Evolutionary conservation across 768 basidiomycete genomes (phyloP).

Genomic region (Mycena vulgaris): DNA sequence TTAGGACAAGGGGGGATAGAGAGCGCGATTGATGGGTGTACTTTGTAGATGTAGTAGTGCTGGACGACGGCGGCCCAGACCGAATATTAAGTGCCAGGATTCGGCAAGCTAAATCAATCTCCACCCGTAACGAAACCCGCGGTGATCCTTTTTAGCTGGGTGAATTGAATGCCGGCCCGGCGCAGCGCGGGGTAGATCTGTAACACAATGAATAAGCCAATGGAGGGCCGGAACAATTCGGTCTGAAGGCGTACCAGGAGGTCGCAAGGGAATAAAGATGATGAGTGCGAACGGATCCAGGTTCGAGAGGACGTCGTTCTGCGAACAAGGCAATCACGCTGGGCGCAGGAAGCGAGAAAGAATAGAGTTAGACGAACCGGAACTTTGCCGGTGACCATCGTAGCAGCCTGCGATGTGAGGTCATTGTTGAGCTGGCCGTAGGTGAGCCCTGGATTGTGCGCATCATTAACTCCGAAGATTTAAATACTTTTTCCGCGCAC

Average conservation of each 20-base stretch:
- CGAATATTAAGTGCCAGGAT: too few species aligned
- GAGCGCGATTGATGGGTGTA: too few species aligned
- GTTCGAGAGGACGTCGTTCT: constrained; percentile 83
- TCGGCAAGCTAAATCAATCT: too few species aligned
- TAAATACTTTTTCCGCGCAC: constrained; percentile 51
- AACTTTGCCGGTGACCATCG: constrained; percentile 59
- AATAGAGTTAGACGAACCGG: too few species aligned
- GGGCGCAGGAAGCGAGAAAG: too few species aligned
- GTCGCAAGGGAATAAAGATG: constrained; percentile 72
- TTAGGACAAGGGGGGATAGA: too few species aligned
- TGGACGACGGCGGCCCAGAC: too few species aligned
- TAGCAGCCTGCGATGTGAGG: constrained; percentile 83
- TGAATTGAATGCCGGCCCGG: constrained; percentile 57
- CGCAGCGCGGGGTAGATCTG: constrained; percentile 66
- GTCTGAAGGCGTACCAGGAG: constrained; percentile 57
- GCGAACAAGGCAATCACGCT: too few species aligned
- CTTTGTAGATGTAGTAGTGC: too few species aligned
- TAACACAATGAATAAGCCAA: too few species aligned
- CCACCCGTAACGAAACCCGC: constrained; percentile 41
- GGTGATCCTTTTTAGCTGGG: constrained; percentile 55
- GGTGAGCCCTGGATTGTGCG: constrained; percentile 67
- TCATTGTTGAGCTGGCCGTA: constrained; percentile 87
- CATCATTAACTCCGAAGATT: too few species aligned
- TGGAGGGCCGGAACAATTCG: too few species aligned
- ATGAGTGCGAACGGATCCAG: constrained; percentile 83